phyloP scores from a whole-genome alignment of 495 filamentous ascomycete species.

The Penicillium chermesinum region DNA sequence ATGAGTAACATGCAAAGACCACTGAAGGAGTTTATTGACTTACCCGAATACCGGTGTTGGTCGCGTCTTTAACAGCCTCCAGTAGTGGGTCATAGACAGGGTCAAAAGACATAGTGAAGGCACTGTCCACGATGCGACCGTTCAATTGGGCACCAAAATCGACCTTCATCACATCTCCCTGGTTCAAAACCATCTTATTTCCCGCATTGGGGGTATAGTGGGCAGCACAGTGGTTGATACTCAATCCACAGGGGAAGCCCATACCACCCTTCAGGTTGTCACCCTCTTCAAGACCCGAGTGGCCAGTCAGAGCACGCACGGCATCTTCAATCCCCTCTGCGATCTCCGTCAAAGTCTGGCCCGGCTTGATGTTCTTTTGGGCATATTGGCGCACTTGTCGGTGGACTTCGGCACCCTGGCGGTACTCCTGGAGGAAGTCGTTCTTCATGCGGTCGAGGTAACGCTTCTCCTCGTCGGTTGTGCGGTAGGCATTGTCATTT shows the following conservation, averaged over 20 bases:
- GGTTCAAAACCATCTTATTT: slow-evolving; percentile 51
- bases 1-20: slow-evolving; percentile 5
- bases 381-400: slow-evolving; percentile 57
- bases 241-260: slow-evolving; percentile 60
- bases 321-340: slow-evolving; percentile 58
- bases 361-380: slow-evolving; percentile 52
- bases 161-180: slow-evolving; percentile 62
- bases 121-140: slow-evolving; percentile 60
- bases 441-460: slow-evolving; percentile 78
- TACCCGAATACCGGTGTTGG: slow-evolving; percentile 56
- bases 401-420: slow-evolving; percentile 77
- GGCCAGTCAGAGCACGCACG: slow-evolving; percentile 51
- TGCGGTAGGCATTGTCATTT: slow-evolving; percentile 75
- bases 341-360: slow-evolving; percentile 53
- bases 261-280: slow-evolving; percentile 53
- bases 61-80: slow-evolving; percentile 56
- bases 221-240: slow-evolving; percentile 55
- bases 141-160: slow-evolving; percentile 64
- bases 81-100: slow-evolving; percentile 58
- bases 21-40: neutral
- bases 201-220: slow-evolving; percentile 62
- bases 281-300: slow-evolving; percentile 55
- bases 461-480: slow-evolving; percentile 81
- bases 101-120: slow-evolving; percentile 60
- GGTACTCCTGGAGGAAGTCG: slow-evolving; percentile 81